Conservation (phyloP, 495 filamentous ascomycete species). For the Tuber microsphaerosporum region DNA sequence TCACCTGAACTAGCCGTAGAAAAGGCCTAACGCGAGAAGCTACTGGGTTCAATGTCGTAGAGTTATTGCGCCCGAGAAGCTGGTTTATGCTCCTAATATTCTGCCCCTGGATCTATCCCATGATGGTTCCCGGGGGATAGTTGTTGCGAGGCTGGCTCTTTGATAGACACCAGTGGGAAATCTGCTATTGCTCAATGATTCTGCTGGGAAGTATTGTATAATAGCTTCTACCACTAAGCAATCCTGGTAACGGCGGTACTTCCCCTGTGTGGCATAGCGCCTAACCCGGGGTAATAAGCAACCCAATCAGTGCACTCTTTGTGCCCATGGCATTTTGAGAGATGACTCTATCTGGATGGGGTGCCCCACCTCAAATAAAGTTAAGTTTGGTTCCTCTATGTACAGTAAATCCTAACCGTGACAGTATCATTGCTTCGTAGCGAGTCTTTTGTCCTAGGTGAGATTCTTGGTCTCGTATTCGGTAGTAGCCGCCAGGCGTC, state of each 20-base stretch:
- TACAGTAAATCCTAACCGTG: not conserved
- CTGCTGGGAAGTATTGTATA: not conserved
- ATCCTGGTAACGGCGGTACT: not conserved
- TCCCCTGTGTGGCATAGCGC: not conserved
- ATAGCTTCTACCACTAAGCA: not conserved
- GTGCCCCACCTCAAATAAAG: not conserved
- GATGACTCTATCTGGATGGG: not conserved
- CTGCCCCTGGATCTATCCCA: not conserved
- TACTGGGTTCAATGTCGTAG: not conserved
- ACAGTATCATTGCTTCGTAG: not conserved
- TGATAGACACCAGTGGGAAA: not conserved
- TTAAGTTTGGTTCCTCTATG: not conserved
- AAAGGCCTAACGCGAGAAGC: not conserved
- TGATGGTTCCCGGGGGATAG: not conserved
- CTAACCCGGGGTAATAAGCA: not conserved
- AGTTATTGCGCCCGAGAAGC: not conserved
- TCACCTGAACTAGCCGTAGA: not conserved
- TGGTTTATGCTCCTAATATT: not conserved
- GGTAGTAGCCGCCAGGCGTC: not conserved
- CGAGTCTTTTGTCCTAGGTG: not conserved
- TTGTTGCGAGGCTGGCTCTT: not conserved
- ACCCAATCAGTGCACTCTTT: not conserved
- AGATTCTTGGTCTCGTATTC: slow-evolving; percentile 2
- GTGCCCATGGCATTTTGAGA: not conserved
- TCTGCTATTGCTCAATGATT: not conserved